Base-by-base conservation (phyloP, 192 early-diverging fungal genomes). In the Rhizoclosmatium sp. region DNA sequence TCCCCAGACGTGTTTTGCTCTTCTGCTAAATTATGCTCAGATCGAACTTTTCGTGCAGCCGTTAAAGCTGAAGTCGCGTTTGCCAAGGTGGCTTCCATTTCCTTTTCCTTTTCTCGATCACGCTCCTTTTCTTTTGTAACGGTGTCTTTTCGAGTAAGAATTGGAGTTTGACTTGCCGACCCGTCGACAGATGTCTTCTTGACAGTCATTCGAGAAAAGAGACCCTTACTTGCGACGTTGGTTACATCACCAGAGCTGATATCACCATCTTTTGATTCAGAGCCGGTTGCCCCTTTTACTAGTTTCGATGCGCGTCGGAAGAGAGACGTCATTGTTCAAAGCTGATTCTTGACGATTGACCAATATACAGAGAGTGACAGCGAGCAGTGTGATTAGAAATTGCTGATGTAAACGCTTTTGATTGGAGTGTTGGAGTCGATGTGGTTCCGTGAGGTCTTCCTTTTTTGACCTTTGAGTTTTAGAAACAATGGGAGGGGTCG, bases 21-120 rank as follows among this genome's bases (percentile, higher is more conserved):
- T 61, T 74, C 59, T 31, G 31, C n/a, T 46, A 74, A 46, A 62
- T 74, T 61, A 39, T 59, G 40, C 10, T 67, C 65, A 14, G 40
- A 45, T 62, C 60, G 19, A 4, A 62, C 60, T 62, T 62, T 62
- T 40, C 60, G 7, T 9, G 60, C 9, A 62, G 60, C 60, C 0
- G 60, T 40, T 21, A 62, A 23, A 5, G 60, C 60, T 31, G 60
- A 31, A 9, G 19, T 62, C 21, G 60, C 60, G 60, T 40, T 62
- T 40, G 39, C 60, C 5, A 62, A 23, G 7, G 60, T 62, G 39
- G 19, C 60, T 23, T 62, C n/a, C 10, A 5, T 5, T 64, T 64
- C 21, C 61, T 64, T 40, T 64, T 64, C 61, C 21, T 21, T 9
- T 21, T 64, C 61, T 7, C 61, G 21, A 16, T 64, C 61, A 7